Percentiles rank a stretch among this genome's conserved stretches.
Evolutionary conservation across 2,329 filamentous ascomycete genomes (phyloP).

Genomic region (Diaporthe sp.): DNA sequence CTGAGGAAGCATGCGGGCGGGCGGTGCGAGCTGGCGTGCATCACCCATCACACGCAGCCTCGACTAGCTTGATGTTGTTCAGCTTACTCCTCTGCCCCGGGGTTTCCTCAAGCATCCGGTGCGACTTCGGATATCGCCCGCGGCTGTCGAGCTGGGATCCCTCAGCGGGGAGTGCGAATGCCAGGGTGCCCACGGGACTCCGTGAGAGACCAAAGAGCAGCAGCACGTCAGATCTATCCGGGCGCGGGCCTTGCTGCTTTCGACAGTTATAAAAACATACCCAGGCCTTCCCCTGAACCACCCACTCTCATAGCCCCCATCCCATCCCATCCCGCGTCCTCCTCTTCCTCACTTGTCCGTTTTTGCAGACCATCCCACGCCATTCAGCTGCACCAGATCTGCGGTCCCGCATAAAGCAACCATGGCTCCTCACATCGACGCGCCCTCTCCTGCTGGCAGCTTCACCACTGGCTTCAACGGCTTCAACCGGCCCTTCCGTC

Average conservation of each 20-base stretch:
- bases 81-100: conserved; percentile 27
- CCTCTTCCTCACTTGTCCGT: conserved; percentile 4
- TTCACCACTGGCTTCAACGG: conserved; percentile 59
- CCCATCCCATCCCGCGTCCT: conserved; percentile 21
- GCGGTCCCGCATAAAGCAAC: conserved; percentile 31
- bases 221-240: conserved; percentile 30
- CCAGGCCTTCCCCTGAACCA: neutral
- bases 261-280: conserved; percentile 36
- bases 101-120: conserved; percentile 25
- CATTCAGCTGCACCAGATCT: conserved; percentile 17
- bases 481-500: conserved; percentile 50
- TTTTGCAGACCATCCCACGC: conserved; percentile 33
- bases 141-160: conserved; percentile 30
- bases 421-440: conserved; percentile 64
- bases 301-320: neutral
- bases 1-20: conserved; percentile 30
- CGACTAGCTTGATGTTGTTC: conserved; percentile 29
- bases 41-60: conserved; percentile 30
- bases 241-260: neutral
- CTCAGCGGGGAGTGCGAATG: conserved; percentile 8
- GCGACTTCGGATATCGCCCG: conserved; percentile 5
- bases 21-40: conserved; percentile 26
- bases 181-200: conserved; percentile 18
- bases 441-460: conserved; percentile 61
- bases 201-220: conserved; percentile 13